phyloP scores from a whole-genome alignment of 2,329 filamentous ascomycete genomes.

The Diaporthe helianthi region DNA sequence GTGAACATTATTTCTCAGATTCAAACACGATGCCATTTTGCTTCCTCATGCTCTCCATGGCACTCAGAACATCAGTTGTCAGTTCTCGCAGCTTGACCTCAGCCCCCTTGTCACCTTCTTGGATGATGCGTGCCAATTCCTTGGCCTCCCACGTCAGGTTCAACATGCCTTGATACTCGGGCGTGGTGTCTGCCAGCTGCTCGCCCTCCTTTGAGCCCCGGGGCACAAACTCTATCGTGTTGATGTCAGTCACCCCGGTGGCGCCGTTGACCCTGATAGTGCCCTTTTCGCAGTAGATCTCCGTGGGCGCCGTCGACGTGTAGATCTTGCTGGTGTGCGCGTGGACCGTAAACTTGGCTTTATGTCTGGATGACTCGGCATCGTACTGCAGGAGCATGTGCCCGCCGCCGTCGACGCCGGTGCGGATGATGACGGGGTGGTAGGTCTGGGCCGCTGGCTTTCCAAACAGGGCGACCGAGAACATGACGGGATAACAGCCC shows the following conservation, averaged over 20 bases:
- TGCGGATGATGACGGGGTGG: conserved; percentile 32
- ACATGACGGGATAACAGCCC: conserved; percentile 33
- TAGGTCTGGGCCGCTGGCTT: conserved; percentile 31
- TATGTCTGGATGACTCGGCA: conserved; percentile 28
- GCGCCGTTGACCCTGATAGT: conserved; percentile 31
- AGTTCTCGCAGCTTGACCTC: conserved; percentile 23
- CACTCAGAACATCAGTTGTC: conserved; percentile 28
- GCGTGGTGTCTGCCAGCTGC: conserved; percentile 28
- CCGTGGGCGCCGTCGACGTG: conserved; percentile 33
- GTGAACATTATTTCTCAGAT: conserved; percentile 18
- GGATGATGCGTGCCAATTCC: conserved; percentile 27
- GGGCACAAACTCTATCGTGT: conserved; percentile 31
- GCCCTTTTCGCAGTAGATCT: conserved; percentile 34
- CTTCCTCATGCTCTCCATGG: conserved; percentile 33
- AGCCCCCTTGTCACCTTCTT: conserved; percentile 25
- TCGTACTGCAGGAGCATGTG: conserved; percentile 30
- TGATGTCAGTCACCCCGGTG: conserved; percentile 32
- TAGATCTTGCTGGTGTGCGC: conserved; percentile 35
- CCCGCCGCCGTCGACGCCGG: conserved; percentile 31
- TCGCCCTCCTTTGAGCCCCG: conserved; percentile 29
- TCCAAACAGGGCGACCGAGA: conserved; percentile 31
- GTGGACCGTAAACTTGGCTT: conserved; percentile 33
- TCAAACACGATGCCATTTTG: conserved; percentile 32
- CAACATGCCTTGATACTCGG: conserved; percentile 30
- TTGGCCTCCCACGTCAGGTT: conserved; percentile 34